Conservation (phyloP, 2,329 filamentous ascomycete genomes). For the Aquanectria penicillioides region DNA sequence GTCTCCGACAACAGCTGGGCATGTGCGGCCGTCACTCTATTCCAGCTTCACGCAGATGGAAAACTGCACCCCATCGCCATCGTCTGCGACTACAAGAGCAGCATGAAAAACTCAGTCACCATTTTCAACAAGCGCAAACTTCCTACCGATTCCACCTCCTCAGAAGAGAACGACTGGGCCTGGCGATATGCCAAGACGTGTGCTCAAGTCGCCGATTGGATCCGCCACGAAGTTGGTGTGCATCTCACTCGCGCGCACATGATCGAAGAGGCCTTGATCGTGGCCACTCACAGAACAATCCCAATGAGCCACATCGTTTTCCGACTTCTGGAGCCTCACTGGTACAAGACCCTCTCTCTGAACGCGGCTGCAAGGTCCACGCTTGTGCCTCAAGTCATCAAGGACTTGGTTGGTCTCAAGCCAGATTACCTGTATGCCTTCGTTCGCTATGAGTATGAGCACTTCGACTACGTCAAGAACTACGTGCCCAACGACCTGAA, state of each 20-base stretch:
- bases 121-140: slow-evolving; percentile 59
- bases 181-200: slow-evolving; percentile 64
- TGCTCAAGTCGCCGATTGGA: slow-evolving; percentile 59
- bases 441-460: slow-evolving; percentile 52
- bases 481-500: slow-evolving; percentile 58
- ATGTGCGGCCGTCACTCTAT: slow-evolving; percentile 54
- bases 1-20: slow-evolving; percentile 45
- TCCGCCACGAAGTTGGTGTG: slow-evolving; percentile 56
- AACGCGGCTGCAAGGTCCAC: slow-evolving; percentile 57
- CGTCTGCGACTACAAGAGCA: slow-evolving; percentile 56
- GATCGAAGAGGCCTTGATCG: slow-evolving; percentile 59
- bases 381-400: slow-evolving; percentile 57
- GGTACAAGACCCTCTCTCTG: slow-evolving; percentile 60
- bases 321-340: slow-evolving; percentile 56
- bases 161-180: slow-evolving; percentile 53
- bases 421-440: slow-evolving; percentile 49
- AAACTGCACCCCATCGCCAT: slow-evolving; percentile 60
- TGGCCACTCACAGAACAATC: slow-evolving; percentile 55
- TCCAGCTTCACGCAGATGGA: slow-evolving; percentile 54
- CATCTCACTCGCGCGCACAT: slow-evolving; percentile 58
- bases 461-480: slow-evolving; percentile 54
- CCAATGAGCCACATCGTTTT: slow-evolving; percentile 55
- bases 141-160: slow-evolving; percentile 41
- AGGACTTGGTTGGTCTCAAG: slow-evolving; percentile 53
- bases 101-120: slow-evolving; percentile 55